These are phyloP conservation scores for Closterium sp. DNA, from an alignment of 139 green algal genomes.

Conservation along the genomic window DNA sequence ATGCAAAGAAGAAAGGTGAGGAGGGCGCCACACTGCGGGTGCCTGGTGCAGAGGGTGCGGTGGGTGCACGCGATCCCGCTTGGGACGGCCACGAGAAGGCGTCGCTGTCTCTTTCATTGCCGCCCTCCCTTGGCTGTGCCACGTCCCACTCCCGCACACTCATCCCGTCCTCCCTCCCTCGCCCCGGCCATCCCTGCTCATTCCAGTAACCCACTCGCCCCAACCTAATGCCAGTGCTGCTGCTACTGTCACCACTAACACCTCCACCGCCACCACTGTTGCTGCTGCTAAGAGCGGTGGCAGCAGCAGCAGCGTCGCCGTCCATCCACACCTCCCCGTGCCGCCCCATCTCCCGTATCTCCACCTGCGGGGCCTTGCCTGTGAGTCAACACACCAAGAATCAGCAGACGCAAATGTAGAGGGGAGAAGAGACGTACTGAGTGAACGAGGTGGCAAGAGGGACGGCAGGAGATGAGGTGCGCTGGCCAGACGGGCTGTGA, in stretches of 20 bases:
- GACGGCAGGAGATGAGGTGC: no score
- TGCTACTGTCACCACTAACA: neutral
- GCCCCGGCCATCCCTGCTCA: neutral
- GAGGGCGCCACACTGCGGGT: no score
- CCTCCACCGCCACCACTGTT: neutral
- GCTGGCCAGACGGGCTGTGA: no score
- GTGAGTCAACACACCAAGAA: neutral
- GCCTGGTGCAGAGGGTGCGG: no score
- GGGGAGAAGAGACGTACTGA: neutral
- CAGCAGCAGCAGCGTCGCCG: neutral
- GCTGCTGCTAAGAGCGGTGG: neutral
- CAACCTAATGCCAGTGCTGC: neutral
- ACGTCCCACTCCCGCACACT: neutral
- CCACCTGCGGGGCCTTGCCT: conserved; percentile 5
- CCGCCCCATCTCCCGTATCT: conserved; percentile 24
- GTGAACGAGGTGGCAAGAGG: no score
- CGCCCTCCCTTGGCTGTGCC: neutral
- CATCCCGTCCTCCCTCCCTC: neutral
- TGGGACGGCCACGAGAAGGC: neutral
- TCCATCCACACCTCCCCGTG: conserved; percentile 7
- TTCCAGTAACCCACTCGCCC: neutral
- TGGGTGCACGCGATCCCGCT: neutral
- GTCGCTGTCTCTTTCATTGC: neutral
- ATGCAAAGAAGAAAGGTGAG: neutral
- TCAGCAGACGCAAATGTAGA: neutral